Base-by-base conservation (phyloP, 2,329 filamentous ascomycete species). In the Fusarium multiceps region DNA sequence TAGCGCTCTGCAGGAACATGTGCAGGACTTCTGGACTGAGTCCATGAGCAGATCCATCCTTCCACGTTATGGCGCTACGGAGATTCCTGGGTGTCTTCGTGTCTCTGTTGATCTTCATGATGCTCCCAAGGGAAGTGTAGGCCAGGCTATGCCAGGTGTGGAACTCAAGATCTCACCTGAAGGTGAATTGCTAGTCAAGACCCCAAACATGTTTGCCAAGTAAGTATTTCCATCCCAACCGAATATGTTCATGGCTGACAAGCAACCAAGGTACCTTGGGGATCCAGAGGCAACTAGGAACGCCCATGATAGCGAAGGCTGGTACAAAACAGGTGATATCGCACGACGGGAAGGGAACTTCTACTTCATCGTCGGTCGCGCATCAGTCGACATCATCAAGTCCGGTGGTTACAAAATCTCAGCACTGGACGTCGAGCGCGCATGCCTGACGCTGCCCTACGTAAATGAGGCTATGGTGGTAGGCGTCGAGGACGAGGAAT, bases 161-260 rank as follows among this genome's bases (percentile, higher is more conserved):
- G 50, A 53, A 14, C 13, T 14, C 3, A 53, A 30, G 13, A 42
- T 53, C 37, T 53, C 50, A 8, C 37, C 50, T 5, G 50, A 53
- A 1, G 50, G 50, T 3, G 50, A 53, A 7, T 14, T 53, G 2
- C 13, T 53, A 11, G 50, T 53, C 13, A 53, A 53, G 18, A 53
- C 50, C 14, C 50, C 50, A 16, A 53, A 53, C 9, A 53, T 53
- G 50, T 53, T 53, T 53, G 50, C 50, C 4, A 53, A 53, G 50
- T 53, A 4, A 30, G 49, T 53, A 21, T 28, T 23, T 23, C 4
- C 21, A 21, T 21, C 4, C 21, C 21, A 21, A 21, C 21, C 21
- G 21, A 21, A 21, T 21, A 21, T 21, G 21, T 21, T 21, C 21
- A 21, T 21, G 21, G 21, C 48, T 51, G 9, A 41, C 32, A 3